Evolutionary conservation across 805 yeast species (phyloP), one percentile per base, ranked within the genome.

Genomic region (Wickerhamiella cacticola): DNA sequence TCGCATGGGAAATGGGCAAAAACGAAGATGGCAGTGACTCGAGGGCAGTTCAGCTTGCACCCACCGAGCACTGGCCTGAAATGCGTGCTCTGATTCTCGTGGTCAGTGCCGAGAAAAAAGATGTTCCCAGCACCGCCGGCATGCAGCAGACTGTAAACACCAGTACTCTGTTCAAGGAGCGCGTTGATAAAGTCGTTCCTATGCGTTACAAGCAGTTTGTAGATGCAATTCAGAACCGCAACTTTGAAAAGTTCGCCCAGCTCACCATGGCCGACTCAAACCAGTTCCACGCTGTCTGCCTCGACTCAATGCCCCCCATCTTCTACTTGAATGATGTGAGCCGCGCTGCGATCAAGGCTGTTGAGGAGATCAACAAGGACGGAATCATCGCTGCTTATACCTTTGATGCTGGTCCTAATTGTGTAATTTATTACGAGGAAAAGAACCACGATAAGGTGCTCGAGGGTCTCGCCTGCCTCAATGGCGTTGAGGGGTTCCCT

Each of bases 391-490:
- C 95, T 10, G 97, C 97, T 33, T 92, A 92, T 66, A 92, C 99
- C 1, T 92, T 82, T 61, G 99, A 92, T 65, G 99, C 99, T 26
- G 99, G 99, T 62, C 98, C 99, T 66, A 92, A 92, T 67, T 95
- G 96, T 18, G 99, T 92, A 40, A 75, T 92, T 52, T 92, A 92
- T 68, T 92, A 92, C 63, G 78, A 80, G 61, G 74, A 74, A 55
- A 71, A 78, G 59, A 76, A 89, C 65, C 95, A 87, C 66, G 57
- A 67, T n/a, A 71, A 69, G 52, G 79, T 92, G 5, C 73, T 89
- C 56, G 80, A 87, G 3, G 71, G 84, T 54, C 67, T 92, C 50
- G 64, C 66, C 43, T 59, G 72, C 44, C 76, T 81, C 43, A 67
- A 69, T 9, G 95, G 95, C 16, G 88, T 96, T 89, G 72, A 72